These are phyloP conservation scores for Hansfordia pulvinata DNA, from an alignment of 2,329 filamentous ascomycete species.

Conservation along the genomic window DNA sequence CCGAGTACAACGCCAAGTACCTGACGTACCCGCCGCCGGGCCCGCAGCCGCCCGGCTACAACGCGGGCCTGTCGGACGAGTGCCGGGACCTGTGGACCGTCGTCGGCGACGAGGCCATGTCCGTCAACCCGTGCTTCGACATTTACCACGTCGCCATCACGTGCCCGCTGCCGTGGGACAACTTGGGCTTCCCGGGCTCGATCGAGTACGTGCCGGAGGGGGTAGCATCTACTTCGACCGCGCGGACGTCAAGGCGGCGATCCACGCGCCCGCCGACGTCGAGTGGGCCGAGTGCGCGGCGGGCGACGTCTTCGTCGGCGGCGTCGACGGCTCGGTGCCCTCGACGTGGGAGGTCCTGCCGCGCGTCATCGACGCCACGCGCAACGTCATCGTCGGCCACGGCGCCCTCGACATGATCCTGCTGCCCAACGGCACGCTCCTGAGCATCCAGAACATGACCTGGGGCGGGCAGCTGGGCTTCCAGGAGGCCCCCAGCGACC, in stretches of 20 bases:
- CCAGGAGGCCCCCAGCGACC: slow-evolving; percentile 40
- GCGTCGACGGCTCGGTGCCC: slow-evolving; percentile 35
- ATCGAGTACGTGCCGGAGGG: slow-evolving; percentile 50
- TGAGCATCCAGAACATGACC: slow-evolving; percentile 71
- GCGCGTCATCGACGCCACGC: slow-evolving; percentile 54
- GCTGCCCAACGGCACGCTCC: slow-evolving; percentile 53
- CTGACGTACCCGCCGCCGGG: slow-evolving; percentile 49
- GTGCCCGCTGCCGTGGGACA: slow-evolving; percentile 55
- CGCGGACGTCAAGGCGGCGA: slow-evolving; percentile 51
- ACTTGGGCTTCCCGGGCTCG: slow-evolving; percentile 39
- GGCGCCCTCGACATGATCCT: slow-evolving; percentile 57
- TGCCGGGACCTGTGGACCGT: slow-evolving; percentile 40
- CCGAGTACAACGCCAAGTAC: slow-evolving; percentile 36
- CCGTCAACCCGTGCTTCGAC: slow-evolving; percentile 56
- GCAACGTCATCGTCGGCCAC: slow-evolving; percentile 58
- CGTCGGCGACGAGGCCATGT: slow-evolving; percentile 32
- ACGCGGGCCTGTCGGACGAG: slow-evolving; percentile 25
- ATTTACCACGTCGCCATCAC: slow-evolving; percentile 54
- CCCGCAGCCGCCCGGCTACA: slow-evolving; percentile 32
- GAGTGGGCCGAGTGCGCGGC: slow-evolving; percentile 13
- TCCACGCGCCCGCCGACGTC: slow-evolving; percentile 42
- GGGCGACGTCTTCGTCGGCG: slow-evolving; percentile 21
- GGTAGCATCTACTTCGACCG: slow-evolving; percentile 57
- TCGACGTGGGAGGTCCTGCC: slow-evolving; percentile 47
- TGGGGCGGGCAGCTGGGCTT: slow-evolving; percentile 64